phyloP scores from a whole-genome alignment of 495 filamentous ascomycete species.

The Penicillium lagena region DNA sequence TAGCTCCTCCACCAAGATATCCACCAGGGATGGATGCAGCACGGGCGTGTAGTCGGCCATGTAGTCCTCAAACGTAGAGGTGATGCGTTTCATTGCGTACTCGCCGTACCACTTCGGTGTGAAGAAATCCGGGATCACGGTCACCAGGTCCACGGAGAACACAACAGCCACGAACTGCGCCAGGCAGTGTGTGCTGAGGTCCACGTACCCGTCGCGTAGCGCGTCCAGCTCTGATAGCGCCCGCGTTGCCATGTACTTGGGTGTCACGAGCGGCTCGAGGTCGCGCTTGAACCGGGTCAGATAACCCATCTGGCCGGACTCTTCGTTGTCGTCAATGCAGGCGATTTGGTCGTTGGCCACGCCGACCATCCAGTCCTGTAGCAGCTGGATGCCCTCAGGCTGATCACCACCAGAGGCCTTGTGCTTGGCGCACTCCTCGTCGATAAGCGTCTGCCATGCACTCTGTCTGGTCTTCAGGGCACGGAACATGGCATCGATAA shows the following conservation, averaged over 20 bases:
- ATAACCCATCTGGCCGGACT: slow-evolving; percentile 65
- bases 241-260: slow-evolving; percentile 67
- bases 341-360: slow-evolving; percentile 98
- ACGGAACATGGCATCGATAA: slow-evolving; percentile 89
- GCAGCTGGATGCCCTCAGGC: slow-evolving; percentile 66
- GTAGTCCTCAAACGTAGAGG: slow-evolving; percentile 91
- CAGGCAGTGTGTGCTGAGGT: slow-evolving; percentile 86
- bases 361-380: slow-evolving; percentile 94
- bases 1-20: slow-evolving; percentile 86
- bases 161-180: slow-evolving; percentile 75
- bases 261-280: slow-evolving; percentile 69
- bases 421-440: slow-evolving; percentile 76
- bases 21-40: slow-evolving; percentile 75
- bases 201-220: slow-evolving; percentile 85
- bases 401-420: slow-evolving; percentile 51
- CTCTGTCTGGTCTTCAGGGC: slow-evolving; percentile 73
- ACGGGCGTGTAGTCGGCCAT: slow-evolving; percentile 74
- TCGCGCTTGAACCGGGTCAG: slow-evolving; percentile 74
- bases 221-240: slow-evolving; percentile 64
- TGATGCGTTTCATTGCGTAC: slow-evolving; percentile 79
- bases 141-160: slow-evolving; percentile 77
- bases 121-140: slow-evolving; percentile 83
- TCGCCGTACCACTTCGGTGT: slow-evolving; percentile 80
- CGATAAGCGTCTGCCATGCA: slow-evolving; percentile 78
- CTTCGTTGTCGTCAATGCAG: slow-evolving; percentile 80